A percentile compares a stretch with the other conserved stretches of the same genome.
phyloP scores from a whole-genome alignment of 1,139 yeast genomes.

The Pichia sp. region DNA sequence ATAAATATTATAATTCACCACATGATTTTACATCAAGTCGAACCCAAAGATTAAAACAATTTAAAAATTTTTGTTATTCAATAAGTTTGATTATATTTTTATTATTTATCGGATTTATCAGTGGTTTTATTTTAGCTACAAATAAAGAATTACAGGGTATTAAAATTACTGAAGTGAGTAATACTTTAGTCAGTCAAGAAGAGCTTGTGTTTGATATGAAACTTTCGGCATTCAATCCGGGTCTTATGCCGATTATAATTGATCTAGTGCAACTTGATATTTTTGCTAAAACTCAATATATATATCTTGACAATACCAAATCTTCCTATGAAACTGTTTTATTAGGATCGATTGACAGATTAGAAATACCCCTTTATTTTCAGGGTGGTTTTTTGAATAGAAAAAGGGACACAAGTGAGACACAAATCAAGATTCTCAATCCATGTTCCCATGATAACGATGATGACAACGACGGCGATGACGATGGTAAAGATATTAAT shows the following conservation, averaged over 20 bases:
- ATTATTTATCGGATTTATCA: conserved; percentile 64
- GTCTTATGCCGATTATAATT: conserved; percentile 64
- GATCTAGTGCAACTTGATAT: conserved; percentile 71
- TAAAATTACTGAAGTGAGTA: conserved; percentile 52
- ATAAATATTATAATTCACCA: conserved; percentile 50
- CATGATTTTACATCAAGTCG: conserved; percentile 40
- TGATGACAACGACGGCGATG: conserved; percentile 13
- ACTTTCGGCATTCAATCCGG: conserved; percentile 82
- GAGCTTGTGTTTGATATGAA: conserved; percentile 76
- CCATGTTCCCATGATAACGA: conserved; percentile 49
- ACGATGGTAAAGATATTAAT: conserved; percentile 14
- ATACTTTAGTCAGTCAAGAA: conserved; percentile 75
- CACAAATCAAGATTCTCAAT: conserved; percentile 63
- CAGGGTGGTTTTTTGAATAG: conserved; percentile 73
- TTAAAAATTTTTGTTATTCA: conserved; percentile 52
- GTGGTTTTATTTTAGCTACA: conserved; percentile 83
- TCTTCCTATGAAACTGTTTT: conserved; percentile 55
- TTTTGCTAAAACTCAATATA: conserved; percentile 72
- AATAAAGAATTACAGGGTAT: conserved; percentile 76
- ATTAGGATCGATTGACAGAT: conserved; percentile 58
- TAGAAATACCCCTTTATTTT: conserved; percentile 72
- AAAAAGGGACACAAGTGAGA: conserved; percentile 47
- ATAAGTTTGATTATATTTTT: conserved; percentile 47
- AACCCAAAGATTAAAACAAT: conserved; percentile 32
- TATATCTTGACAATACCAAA: conserved; percentile 21